phyloP scores from a whole-genome alignment of 208 protist genomes.

The Phytomonas sp. region DNA sequence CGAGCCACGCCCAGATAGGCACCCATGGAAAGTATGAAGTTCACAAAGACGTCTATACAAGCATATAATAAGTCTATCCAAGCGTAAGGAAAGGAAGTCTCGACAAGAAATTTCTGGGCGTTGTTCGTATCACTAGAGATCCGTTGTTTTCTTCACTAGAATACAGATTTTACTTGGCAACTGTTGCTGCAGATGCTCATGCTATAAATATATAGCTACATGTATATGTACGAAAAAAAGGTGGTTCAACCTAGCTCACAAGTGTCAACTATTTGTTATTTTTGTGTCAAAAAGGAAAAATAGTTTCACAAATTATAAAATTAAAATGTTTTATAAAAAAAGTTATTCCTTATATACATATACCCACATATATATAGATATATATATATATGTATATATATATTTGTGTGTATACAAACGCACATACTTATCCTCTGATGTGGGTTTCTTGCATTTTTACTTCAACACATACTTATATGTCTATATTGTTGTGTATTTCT shows the following conservation, averaged over 20 bases:
- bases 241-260: neutral
- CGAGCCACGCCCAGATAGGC: neutral
- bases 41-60: neutral
- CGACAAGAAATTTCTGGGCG: neutral
- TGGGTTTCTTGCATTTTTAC: neutral
- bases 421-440: neutral
- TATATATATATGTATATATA: slow-evolving; percentile 6
- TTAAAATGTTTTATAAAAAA: slow-evolving; percentile 6
- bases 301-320: neutral
- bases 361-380: neutral
- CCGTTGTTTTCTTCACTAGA: slow-evolving; percentile 1
- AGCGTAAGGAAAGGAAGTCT: neutral
- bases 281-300: neutral
- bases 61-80: neutral
- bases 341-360: neutral
- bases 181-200: neutral
- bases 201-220: neutral
- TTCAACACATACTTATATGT: neutral
- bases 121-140: neutral
- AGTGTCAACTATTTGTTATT: neutral
- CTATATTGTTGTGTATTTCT: slow-evolving; percentile 10
- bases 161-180: neutral
- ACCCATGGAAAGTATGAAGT: neutral
- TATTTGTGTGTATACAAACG: slow-evolving; percentile 6
- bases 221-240: neutral